Percentiles rank a stretch among this genome's conserved stretches.
phyloP scores from a whole-genome alignment of 2,329 filamentous ascomycete genomes.

The Sclerotiophoma versabilis region DNA sequence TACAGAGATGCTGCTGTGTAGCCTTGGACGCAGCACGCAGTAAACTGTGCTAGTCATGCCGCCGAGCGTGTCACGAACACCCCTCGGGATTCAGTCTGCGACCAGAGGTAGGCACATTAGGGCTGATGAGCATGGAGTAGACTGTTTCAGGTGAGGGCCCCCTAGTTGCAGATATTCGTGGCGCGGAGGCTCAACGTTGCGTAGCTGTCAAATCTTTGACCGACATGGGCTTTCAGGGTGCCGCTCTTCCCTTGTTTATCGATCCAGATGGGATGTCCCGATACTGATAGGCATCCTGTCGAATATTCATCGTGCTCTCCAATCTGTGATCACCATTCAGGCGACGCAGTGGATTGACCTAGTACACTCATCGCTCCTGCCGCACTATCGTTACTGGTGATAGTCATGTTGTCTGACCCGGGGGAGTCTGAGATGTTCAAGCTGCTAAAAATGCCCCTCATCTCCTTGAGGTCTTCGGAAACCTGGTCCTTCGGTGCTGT shows the following conservation, averaged over 20 bases:
- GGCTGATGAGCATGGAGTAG: slow-evolving; percentile 26
- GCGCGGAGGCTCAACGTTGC: slow-evolving; percentile 1
- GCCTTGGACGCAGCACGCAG: slow-evolving; percentile 26
- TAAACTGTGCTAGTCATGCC: slow-evolving; percentile 30
- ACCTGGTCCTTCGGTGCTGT: slow-evolving; percentile 57
- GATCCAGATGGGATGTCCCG: not conserved
- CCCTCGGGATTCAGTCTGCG: slow-evolving; percentile 30
- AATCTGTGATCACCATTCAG: slow-evolving; percentile 4
- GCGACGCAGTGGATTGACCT: slow-evolving; percentile 2
- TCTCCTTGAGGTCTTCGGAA: slow-evolving; percentile 73
- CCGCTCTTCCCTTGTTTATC: not conserved
- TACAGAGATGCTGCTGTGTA: slow-evolving; percentile 21
- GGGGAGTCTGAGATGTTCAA: slow-evolving; percentile 49
- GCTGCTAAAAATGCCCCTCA: slow-evolving; percentile 70
- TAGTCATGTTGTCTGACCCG: slow-evolving; percentile 35
- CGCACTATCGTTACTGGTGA: slow-evolving; percentile 32
- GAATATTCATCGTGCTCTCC: not conserved
- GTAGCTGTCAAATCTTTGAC: not conserved
- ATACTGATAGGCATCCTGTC: not conserved
- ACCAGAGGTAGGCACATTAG: slow-evolving; percentile 24
- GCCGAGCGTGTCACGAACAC: slow-evolving; percentile 37
- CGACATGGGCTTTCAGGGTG: not conserved
- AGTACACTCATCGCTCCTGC: not conserved
- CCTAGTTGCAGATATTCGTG: slow-evolving; percentile 17
- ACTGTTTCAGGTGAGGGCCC: slow-evolving; percentile 24